Percentiles rank a stretch among this genome's conserved stretches.
These are phyloP conservation scores for Suillus paluster DNA, from an alignment of 768 basidiomycete genomes.

Conservation along the genomic window DNA sequence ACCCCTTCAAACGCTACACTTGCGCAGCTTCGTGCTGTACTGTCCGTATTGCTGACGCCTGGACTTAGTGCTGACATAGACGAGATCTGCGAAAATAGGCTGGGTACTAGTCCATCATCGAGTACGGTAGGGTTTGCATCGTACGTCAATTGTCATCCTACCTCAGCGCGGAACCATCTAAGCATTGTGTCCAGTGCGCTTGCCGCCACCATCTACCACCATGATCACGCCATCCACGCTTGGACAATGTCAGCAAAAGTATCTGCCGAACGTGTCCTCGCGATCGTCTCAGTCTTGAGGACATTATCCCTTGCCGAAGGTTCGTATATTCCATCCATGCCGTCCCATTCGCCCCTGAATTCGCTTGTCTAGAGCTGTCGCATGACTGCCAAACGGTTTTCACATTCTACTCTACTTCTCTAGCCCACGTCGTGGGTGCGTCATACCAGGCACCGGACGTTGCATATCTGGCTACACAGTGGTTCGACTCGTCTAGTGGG, in stretches of 20 bases:
- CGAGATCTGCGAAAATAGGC: conserved; percentile 59
- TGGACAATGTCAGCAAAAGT: conserved; percentile 79
- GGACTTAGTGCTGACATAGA: conserved; percentile 76
- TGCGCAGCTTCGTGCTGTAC: conserved; percentile 57
- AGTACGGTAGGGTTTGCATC: conserved; percentile 52
- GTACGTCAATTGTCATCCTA: conserved; percentile 37
- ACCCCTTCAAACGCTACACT: conserved; percentile 44
- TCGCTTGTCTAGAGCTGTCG: conserved; percentile 55
- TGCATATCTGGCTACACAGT: conserved; percentile 70
- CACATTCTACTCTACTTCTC: conserved; percentile 78
- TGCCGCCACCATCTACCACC: conserved; percentile 47
- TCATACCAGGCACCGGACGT: conserved; percentile 72
- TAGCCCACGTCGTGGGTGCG: conserved; percentile 63
- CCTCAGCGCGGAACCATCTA: not conserved
- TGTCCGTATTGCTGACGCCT: conserved; percentile 70
- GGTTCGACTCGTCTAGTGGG: conserved; percentile 79
- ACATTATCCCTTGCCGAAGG: conserved; percentile 79
- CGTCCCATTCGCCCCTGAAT: conserved; percentile 2
- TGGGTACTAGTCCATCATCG: conserved; percentile 50
- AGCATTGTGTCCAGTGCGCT: conserved; percentile 19
- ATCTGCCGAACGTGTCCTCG: conserved; percentile 72
- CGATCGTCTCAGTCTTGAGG: conserved; percentile 68
- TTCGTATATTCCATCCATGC: conserved; percentile 23
- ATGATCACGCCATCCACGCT: conserved; percentile 40
- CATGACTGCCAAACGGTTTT: conserved; percentile 75